phyloP scores from a whole-genome alignment of 352 stramenopile genomes.

The Phytopythium oedochilum region DNA sequence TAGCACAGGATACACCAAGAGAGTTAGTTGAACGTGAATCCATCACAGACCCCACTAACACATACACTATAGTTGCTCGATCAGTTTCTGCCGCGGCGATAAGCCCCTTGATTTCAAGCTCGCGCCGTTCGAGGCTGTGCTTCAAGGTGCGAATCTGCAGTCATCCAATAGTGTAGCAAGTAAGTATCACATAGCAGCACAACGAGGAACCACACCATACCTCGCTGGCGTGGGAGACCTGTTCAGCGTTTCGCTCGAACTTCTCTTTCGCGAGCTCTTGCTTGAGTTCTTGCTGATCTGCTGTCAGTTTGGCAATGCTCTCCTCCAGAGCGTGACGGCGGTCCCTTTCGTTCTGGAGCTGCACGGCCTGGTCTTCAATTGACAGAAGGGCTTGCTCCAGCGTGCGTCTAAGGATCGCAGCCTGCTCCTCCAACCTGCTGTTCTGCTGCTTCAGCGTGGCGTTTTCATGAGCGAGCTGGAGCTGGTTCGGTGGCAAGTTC shows the following conservation, averaged over 20 bases:
- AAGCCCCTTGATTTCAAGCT: no score
- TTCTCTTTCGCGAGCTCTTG: neutral
- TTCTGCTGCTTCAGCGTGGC: neutral
- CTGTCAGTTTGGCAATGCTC: neutral
- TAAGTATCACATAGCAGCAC: no score
- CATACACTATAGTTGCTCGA: no score
- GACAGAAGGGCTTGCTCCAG: neutral
- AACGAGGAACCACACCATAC: no score
- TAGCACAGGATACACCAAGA: no score
- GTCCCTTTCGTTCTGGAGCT: neutral
- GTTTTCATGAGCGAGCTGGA: neutral
- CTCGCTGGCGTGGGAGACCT: neutral
- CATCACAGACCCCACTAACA: no score
- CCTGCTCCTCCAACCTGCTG: neutral
- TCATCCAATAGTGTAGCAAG: no score
- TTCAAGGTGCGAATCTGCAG: no score
- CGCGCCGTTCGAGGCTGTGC: no score
- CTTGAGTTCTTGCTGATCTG: neutral
- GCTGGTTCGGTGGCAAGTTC: neutral
- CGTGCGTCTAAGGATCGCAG: neutral
- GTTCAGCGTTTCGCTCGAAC: neutral
- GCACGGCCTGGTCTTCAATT: neutral
- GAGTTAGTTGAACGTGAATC: no score
- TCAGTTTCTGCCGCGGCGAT: no score
- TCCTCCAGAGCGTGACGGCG: neutral